Base-by-base conservation (phyloP, 495 filamentous ascomycete species). In the Hypoxylon trugodes region DNA sequence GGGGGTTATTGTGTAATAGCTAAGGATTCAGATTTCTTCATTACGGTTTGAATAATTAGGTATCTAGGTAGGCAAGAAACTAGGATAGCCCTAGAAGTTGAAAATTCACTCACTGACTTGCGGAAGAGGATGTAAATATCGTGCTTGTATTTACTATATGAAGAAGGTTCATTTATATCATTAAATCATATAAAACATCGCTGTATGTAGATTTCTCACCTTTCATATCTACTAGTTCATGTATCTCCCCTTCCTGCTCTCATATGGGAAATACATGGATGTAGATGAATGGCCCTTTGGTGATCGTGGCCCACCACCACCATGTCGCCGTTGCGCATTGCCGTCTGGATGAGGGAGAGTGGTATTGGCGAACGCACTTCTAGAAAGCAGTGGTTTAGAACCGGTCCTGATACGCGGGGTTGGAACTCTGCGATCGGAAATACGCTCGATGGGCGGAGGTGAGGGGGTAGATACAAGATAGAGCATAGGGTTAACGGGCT, bases 351-450 rank as follows among this genome's bases (percentile, higher is more conserved):
- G 40, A 0, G 56, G 59, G 2, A 46, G 42, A 0, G 62, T 56
- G 16, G 33, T 50, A 1, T 28, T n/a, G 8, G 56, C 33, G 25
- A 60, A 68, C 12, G 70, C 63, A 13, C 70, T 72, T 22, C 52
- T 25, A 9, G 63, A 68, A 0, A 70, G 64, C 13, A 68, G 70
- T 28, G 70, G 70, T 24, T 59, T 65, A 1, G 70, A 72, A 4
- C 70, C 70, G 3, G 18, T 35, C 21, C 47, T 24, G n/a, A 72
- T 68, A 8, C 70, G 67, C 10, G 67, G 69, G 9, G 59, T 46
- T 1, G 49, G 18, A 1, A n/a, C n/a, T n/a, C n/a, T n/a, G n/a
- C n/a, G n/a, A n/a, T n/a, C n/a, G n/a, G n/a, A n/a, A n/a, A 16
- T 3, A 2, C 58, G 58, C 19, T 45, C 49, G n/a, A 47, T 13